Conservation (phyloP, 2,329 filamentous ascomycete species). For the Fusarium brevicatenulatum region DNA sequence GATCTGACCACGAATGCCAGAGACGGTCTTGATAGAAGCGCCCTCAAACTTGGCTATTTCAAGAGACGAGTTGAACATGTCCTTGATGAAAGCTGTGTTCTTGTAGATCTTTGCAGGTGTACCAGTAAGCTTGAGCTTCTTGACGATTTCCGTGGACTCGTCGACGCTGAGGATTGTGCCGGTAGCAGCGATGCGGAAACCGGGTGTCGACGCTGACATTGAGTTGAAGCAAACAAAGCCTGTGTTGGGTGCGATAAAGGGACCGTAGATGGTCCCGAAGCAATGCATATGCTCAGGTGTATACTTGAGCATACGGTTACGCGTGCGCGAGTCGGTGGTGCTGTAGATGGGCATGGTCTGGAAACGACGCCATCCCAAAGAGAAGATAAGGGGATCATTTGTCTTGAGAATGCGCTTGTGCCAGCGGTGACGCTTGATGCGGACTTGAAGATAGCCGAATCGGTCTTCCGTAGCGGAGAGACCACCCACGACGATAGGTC, state of each 20-base stretch:
- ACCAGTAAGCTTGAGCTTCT: constrained; percentile 97
- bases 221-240: constrained; percentile 95
- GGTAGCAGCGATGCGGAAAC: constrained; percentile 93
- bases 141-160: constrained; percentile 96
- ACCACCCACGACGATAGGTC: constrained; percentile 90
- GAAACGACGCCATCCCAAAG: constrained; percentile 94
- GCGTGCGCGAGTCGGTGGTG: constrained; percentile 90
- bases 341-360: constrained; percentile 93
- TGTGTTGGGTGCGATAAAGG: constrained; percentile 93
- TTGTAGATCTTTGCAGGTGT: constrained; percentile 98
- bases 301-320: constrained; percentile 98
- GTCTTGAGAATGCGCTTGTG: constrained; percentile 99
- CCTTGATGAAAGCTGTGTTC: constrained; percentile 98
- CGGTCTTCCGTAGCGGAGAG: constrained; percentile 92
- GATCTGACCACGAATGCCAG: constrained; percentile 94
- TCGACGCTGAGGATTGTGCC: constrained; percentile 95
- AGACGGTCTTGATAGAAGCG: constrained; percentile 94
- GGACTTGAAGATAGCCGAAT: constrained; percentile 93
- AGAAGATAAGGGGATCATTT: constrained; percentile 97
- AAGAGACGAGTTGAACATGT: constrained; percentile 94
- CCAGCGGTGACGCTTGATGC: constrained; percentile 98
- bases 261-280: constrained; percentile 94
- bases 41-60: constrained; percentile 99
- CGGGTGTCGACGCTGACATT: constrained; percentile 83
- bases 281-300: constrained; percentile 99